Evolutionary conservation across 2,329 filamentous ascomycete genomes (phyloP).

Genomic region (Periconia macrospinosa): DNA sequence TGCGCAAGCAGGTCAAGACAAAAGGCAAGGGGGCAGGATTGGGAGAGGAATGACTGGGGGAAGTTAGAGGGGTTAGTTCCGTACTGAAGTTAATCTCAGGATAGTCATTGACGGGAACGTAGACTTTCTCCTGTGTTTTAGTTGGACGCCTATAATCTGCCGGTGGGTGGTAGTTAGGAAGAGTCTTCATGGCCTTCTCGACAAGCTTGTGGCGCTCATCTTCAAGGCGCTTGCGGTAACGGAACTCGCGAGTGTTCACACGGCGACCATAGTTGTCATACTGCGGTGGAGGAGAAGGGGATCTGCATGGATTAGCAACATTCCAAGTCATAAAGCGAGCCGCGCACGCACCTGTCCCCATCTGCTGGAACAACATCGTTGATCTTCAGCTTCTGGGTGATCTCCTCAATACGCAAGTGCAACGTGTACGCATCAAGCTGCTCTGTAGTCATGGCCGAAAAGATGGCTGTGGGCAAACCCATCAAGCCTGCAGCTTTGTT

Average conservation of each 20-base stretch:
- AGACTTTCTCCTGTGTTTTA: constrained; percentile 99
- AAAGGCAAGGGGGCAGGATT: constrained; percentile 36
- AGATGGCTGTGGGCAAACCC: constrained; percentile 94
- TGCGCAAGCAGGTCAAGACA: constrained; percentile 49
- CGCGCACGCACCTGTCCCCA: constrained; percentile 80
- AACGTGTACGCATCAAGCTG: constrained; percentile 97
- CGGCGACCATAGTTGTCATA: constrained; percentile 99
- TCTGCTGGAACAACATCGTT: constrained; percentile 98
- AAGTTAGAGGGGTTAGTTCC: constrained; percentile 92
- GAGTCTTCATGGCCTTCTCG: constrained; percentile 99
- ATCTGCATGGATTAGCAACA: constrained; percentile 58
- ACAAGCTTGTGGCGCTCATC: constrained; percentile 98
- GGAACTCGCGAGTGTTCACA: constrained; percentile 98
- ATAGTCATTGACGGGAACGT: constrained; percentile 99
- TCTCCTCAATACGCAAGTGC: constrained; percentile 97
- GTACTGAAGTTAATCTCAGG: constrained; percentile 99
- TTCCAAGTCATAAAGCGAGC: constrained; percentile 3
- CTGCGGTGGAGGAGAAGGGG: constrained; percentile 91
- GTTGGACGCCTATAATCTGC: constrained; percentile 98
- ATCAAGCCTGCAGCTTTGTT: constrained; percentile 98
- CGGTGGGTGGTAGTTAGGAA: constrained; percentile 98
- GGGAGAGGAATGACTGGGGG: constrained; percentile 45
- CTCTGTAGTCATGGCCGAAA: constrained; percentile 97
- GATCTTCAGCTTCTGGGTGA: constrained; percentile 98
- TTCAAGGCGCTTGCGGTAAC: constrained; percentile 96